Percentiles rank a stretch among this genome's conserved stretches.
phyloP scores from a whole-genome alignment of 805 yeast species.

The Kuraishia piskuri region DNA sequence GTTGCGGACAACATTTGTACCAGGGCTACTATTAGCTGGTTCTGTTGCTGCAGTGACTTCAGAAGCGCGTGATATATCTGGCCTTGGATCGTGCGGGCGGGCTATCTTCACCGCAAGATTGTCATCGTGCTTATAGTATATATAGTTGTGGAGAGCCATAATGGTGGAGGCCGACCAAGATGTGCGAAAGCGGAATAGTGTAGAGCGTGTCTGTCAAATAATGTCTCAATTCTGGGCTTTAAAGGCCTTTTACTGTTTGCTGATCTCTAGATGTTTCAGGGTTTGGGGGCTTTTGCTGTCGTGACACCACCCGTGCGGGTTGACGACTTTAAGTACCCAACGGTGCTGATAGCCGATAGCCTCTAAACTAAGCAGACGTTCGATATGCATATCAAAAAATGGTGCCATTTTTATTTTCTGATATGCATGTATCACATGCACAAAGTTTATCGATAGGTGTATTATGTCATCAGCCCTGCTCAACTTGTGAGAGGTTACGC shows the following conservation, averaged over 20 bases:
- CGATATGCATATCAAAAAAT: neutral
- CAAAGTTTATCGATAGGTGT: neutral
- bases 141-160: conserved; percentile 37
- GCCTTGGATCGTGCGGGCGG: conserved; percentile 22
- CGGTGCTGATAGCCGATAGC: neutral
- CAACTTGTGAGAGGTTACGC: no score
- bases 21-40: neutral
- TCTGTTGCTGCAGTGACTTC: neutral
- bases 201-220: no score
- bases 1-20: neutral
- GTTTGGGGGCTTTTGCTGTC: neutral
- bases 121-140: conserved; percentile 32
- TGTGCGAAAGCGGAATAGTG: neutral
- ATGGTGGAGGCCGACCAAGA: neutral
- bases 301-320: neutral
- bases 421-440: neutral
- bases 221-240: no score
- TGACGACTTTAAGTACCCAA: neutral
- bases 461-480: neutral
- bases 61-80: conserved; percentile 2
- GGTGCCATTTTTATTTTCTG: neutral
- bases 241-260: no score
- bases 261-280: neutral
- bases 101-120: conserved; percentile 27
- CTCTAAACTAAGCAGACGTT: neutral